Conservation (phyloP, 2,329 filamentous ascomycete species). For the Xylaria sp. region DNA sequence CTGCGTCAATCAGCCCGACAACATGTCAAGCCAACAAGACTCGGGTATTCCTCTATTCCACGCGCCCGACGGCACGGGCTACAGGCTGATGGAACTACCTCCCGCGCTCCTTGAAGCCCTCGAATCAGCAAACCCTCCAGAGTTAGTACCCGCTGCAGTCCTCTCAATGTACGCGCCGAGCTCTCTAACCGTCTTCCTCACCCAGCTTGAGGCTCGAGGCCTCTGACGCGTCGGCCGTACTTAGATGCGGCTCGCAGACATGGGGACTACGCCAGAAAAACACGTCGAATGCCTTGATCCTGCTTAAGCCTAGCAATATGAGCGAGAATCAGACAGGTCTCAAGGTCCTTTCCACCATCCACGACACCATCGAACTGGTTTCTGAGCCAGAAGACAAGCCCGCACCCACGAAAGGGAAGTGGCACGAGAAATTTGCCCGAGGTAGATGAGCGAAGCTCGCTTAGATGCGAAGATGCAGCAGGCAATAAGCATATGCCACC, state of each 20-base stretch:
- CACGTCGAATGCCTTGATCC: constrained; percentile 68
- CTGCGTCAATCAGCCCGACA: neutral
- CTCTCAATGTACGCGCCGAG: neutral
- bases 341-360: constrained; percentile 59
- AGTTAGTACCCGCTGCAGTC: constrained; percentile 51
- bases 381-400: constrained; percentile 45
- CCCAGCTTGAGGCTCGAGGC: constrained; percentile 55
- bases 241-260: constrained; percentile 57
- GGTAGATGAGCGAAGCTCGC: constrained; percentile 43
- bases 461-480: neutral
- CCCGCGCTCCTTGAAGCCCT: constrained; percentile 62
- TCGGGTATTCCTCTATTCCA: constrained; percentile 58
- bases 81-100: constrained; percentile 67
- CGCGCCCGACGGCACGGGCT: constrained; percentile 54
- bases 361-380: constrained; percentile 67
- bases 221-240: constrained; percentile 57
- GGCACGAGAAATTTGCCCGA: constrained; percentile 64
- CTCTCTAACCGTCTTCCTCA: neutral
- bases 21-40: constrained; percentile 53
- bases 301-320: constrained; percentile 49
- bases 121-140: constrained; percentile 58
- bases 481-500: neutral
- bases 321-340: constrained; percentile 46
- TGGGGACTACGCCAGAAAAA: constrained; percentile 70
- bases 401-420: constrained; percentile 54